Evolutionary conservation across 768 basidiomycete species (phyloP), one percentile per base, ranked within the genome.

Genomic region (Mycena venus): DNA sequence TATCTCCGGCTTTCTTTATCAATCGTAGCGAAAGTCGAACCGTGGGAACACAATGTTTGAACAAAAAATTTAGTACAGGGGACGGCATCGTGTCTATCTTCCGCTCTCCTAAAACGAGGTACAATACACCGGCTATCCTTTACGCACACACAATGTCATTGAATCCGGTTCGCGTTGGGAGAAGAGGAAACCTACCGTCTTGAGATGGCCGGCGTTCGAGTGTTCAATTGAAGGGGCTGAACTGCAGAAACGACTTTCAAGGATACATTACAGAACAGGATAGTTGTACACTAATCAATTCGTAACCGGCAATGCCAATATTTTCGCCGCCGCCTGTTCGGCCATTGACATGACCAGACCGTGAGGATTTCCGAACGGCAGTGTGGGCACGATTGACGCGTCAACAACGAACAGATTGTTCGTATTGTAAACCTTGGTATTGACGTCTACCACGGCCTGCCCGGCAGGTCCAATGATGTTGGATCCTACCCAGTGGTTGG

Each of bases 401-500:
- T 87, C 86, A 21, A 85, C 81, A 42, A 88, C 78, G 76, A 87
- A 87, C 82, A 67, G 47, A 40, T 63, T 75, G 55, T 77, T 67
- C 47, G 76, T 77, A 36, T 38, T 38, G 59, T 72, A 84, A 61
- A 87, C 88, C 68, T 86, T 86, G 34, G 81, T 79, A 77, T 87
- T 86, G 40, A 79, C 63, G 61, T 87, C 86, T 14, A 87, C 86
- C 31, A 87, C 86, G 14, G 76, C 81, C 32, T 84, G 80, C 2
- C 75, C 75, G 0, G 68, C 72, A 3, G 72, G 66, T 17, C 75
- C 75, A 58, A 87, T 85, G 64, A 79, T 83, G 68, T 80, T 79
- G 4, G 86, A 82, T 7, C 84, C 86, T 23, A 85, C 81, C 86
- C 86, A 87, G 77, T 87, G 86, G 78, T 87, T 87, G 19, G 84